These are phyloP conservation scores for Talaromyces sp. DNA, from an alignment of 2,329 filamentous ascomycete genomes.

Conservation along the genomic window DNA sequence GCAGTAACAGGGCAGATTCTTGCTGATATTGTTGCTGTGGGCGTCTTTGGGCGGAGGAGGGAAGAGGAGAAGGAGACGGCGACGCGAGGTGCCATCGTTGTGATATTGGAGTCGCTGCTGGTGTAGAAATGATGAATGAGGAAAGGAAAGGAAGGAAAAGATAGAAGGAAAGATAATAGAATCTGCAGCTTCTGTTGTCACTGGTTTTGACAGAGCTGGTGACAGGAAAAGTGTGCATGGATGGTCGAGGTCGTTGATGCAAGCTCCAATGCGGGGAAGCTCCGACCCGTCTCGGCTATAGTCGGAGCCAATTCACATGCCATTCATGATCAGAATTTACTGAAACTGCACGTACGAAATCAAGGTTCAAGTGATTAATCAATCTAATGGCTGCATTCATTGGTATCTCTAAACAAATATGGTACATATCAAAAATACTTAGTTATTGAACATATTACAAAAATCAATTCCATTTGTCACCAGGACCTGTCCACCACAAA, in stretches of 20 bases:
- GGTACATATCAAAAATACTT: neutral
- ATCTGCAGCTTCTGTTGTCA: neutral
- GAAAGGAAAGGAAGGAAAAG: no score
- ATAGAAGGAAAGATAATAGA: neutral
- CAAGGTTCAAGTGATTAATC: neutral
- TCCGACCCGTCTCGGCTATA: constrained; percentile 4
- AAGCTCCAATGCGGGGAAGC: neutral
- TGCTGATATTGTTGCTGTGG: neutral
- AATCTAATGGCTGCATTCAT: neutral
- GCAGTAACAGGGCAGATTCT: neutral
- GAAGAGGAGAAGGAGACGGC: constrained; percentile 7
- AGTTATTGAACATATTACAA: neutral
- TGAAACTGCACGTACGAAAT: no score
- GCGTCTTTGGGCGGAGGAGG: constrained; percentile 3
- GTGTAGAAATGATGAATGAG: neutral
- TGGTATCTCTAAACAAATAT: constrained; percentile 7
- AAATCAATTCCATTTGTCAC: neutral
- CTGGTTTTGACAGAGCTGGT: neutral
- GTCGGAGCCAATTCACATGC: neutral
- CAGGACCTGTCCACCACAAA: constrained; percentile 7
- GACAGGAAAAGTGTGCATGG: neutral
- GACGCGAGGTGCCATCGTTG: constrained; percentile 26
- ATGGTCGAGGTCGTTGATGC: neutral
- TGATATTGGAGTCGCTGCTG: neutral
- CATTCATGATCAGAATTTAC: neutral